These are phyloP conservation scores for Hyaloscypha finlandica DNA, from an alignment of 495 filamentous ascomycete genomes.

Conservation along the genomic window DNA sequence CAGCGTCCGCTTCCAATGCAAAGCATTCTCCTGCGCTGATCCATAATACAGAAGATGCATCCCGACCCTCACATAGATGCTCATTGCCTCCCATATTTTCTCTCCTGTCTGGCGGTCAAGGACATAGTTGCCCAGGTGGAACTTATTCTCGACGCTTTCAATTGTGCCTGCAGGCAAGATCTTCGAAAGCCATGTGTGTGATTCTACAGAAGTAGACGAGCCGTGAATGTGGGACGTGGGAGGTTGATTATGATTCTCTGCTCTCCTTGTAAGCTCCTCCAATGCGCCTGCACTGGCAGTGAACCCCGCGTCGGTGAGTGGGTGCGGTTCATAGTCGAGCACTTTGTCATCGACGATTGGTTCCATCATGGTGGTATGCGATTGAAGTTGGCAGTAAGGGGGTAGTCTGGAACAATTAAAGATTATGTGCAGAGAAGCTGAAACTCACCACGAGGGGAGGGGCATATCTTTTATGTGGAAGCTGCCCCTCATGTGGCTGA, in stretches of 20 bases:
- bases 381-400: background rate
- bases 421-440: background rate
- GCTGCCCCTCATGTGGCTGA: slow-evolving; percentile 24
- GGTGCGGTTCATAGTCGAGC: slow-evolving; percentile 26
- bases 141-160: slow-evolving; percentile 37
- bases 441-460: background rate
- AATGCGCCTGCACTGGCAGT: slow-evolving; percentile 32
- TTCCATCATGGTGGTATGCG: background rate
- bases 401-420: background rate
- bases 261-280: slow-evolving; percentile 27
- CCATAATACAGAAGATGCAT: slow-evolving; percentile 49
- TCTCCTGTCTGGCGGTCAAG: slow-evolving; percentile 42
- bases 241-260: slow-evolving; percentile 35
- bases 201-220: slow-evolving; percentile 34
- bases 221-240: slow-evolving; percentile 38
- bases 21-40: slow-evolving; percentile 39
- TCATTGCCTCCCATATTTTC: slow-evolving; percentile 44
- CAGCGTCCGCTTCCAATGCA: slow-evolving; percentile 41
- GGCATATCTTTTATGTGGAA: slow-evolving; percentile 1
- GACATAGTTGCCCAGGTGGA: slow-evolving; percentile 47
- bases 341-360: background rate
- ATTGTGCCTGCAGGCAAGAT: slow-evolving; percentile 37
- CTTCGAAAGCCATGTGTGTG: slow-evolving; percentile 39
- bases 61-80: slow-evolving; percentile 47
- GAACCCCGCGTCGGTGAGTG: slow-evolving; percentile 29